A percentile compares a stretch with the other conserved stretches of the same genome.
Evolutionary conservation across 345 rosid genomes (phyloP).

Genomic region (Hibiscus mutabilis): DNA sequence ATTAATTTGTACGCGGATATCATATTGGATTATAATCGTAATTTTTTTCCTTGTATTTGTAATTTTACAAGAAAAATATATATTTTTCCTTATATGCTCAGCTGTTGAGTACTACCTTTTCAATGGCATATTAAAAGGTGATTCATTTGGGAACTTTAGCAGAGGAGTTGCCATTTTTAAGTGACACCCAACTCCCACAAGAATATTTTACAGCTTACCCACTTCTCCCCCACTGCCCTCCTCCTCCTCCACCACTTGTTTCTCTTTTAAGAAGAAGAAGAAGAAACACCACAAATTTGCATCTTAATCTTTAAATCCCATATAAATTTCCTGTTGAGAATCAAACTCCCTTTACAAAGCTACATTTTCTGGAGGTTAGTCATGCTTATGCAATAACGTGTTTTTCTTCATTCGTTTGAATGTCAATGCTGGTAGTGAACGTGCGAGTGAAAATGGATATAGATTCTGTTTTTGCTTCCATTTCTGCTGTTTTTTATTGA

Average conservation of each 20-base stretch:
- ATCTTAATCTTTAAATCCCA: slow-evolving; percentile 21
- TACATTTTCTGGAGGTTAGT: slow-evolving; percentile 44
- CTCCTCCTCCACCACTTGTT: slow-evolving; percentile 11
- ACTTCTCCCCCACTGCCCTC: slow-evolving; percentile 18
- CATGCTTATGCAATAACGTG: neutral
- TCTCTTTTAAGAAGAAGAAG: neutral
- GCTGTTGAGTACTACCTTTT: no score
- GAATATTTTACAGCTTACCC: slow-evolving; percentile 26
- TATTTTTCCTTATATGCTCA: no score
- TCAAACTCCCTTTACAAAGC: slow-evolving; percentile 6
- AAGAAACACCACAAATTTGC: slow-evolving; percentile 1
- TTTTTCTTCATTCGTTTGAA: neutral
- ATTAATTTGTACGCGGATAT: no score
- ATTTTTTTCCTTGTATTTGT: no score
- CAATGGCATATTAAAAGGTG: slow-evolving; percentile 15
- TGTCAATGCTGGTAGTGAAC: neutral
- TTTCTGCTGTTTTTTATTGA: neutral
- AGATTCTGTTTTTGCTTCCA: neutral
- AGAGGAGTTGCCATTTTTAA: slow-evolving; percentile 7
- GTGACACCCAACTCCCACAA: slow-evolving; percentile 22
- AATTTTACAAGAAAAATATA: no score
- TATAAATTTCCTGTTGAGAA: neutral
- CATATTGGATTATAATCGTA: no score
- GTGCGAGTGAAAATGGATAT: neutral
- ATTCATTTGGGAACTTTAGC: slow-evolving; percentile 22